These are phyloP conservation scores for Ophiostoma himal-ulmi DNA, from an alignment of 2,329 filamentous ascomycete species.

Conservation along the genomic window DNA sequence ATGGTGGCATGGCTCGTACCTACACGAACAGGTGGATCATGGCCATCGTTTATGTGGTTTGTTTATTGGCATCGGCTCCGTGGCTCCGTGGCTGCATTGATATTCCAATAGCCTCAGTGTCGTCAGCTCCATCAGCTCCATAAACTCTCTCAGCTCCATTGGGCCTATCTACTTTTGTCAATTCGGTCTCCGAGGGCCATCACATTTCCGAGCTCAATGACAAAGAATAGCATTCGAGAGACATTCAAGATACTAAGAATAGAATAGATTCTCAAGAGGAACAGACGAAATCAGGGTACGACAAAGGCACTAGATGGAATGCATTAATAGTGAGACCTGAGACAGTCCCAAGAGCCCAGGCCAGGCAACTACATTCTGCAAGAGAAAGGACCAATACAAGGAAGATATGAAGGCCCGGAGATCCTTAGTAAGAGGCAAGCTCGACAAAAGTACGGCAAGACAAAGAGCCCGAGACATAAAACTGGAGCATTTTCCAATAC, in stretches of 20 bases:
- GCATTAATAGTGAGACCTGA: not conserved
- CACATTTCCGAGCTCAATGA: not conserved
- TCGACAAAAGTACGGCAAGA: not conserved
- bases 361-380: not conserved
- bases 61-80: too few relatives aligned
- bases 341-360: not conserved
- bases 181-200: not conserved
- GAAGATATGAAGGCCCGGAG: not conserved
- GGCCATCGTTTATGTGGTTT: too few relatives aligned
- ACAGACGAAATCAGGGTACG: not conserved
- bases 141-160: not conserved
- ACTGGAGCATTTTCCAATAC: not conserved
- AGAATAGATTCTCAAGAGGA: not conserved
- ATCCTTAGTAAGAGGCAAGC: not conserved
- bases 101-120: not conserved
- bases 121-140: not conserved
- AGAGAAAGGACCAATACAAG: not conserved
- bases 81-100: too few relatives aligned
- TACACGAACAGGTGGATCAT: not conserved
- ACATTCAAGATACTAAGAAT: not conserved
- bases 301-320: not conserved
- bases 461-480: slow-evolving; percentile 9
- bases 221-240: not conserved
- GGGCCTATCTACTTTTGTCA: not conserved
- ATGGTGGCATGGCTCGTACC: not conserved